Conservation (phyloP, 768 basidiomycete species). For the Lactarius vividus region DNA sequence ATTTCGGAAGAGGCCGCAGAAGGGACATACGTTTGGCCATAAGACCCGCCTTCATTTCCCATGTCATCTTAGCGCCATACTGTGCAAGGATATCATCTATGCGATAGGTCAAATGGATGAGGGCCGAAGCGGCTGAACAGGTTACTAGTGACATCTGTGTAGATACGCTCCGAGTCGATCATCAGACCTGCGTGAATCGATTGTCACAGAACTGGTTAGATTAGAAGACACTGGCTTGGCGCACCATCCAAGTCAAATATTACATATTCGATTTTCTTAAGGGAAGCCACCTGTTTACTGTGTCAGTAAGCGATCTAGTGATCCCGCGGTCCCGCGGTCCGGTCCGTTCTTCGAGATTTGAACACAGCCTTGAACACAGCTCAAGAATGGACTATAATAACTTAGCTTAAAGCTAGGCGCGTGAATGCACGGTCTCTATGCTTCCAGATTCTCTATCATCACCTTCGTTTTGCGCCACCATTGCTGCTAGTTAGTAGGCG, state of each 20-base stretch:
- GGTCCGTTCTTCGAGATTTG: too few species aligned
- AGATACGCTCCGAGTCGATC: constrained; percentile 75
- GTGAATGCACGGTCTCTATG: too few species aligned
- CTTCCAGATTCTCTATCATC: too few species aligned
- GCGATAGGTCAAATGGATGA: constrained; percentile 14
- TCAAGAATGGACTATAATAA: too few species aligned
- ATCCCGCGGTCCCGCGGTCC: too few species aligned
- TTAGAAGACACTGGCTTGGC: not conserved
- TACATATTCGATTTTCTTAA: constrained; percentile 31
- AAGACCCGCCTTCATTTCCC: constrained; percentile 82
- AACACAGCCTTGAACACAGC: too few species aligned
- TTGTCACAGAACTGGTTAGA: not conserved
- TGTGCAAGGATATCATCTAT: constrained; percentile 68
- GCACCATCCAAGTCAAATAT: constrained; percentile 40
- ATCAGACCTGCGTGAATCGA: constrained; percentile 50
- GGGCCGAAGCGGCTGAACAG: not conserved
- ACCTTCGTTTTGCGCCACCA: too few species aligned
- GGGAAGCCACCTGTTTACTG: too few species aligned
- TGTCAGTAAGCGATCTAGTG: too few species aligned
- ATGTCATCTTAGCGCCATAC: constrained; percentile 77
- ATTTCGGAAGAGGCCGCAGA: not conserved
- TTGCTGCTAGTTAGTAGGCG: too few species aligned
- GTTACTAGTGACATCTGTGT: constrained; percentile 74
- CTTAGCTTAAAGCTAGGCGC: too few species aligned
- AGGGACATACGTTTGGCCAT: constrained; percentile 73